A percentile compares a stretch with the other conserved stretches of the same genome.
Conservation (phyloP, 208 protist genomes). For the Trypanosoma caninum region DNA sequence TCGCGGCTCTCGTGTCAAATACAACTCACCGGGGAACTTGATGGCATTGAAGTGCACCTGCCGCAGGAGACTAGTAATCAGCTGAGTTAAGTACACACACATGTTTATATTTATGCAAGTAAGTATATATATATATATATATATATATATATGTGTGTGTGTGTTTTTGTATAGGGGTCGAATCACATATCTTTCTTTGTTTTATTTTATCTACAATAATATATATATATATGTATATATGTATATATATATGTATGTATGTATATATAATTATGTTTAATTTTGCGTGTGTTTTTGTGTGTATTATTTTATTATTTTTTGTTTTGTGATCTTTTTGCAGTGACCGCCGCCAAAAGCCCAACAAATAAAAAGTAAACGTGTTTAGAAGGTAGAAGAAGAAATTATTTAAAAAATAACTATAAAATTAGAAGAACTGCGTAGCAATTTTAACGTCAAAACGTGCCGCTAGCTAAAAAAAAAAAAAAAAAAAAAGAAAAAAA, state of each 20-base stretch:
- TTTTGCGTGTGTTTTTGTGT: neutral
- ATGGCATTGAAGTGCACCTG: slow-evolving; percentile 56
- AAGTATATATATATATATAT: neutral
- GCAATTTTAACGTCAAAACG: too few species aligned
- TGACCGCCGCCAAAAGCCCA: too few species aligned
- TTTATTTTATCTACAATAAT: neutral
- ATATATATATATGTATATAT: slow-evolving; percentile 4
- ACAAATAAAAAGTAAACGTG: too few species aligned
- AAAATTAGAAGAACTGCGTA: too few species aligned
- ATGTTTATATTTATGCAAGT: neutral
- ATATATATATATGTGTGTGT: slow-evolving; percentile 3
- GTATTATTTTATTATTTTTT: neutral
- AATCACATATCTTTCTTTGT: neutral
- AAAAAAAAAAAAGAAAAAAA: neutral
- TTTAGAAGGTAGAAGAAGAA: too few species aligned
- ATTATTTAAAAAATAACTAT: too few species aligned
- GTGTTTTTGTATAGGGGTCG: neutral
- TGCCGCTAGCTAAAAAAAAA: neutral
- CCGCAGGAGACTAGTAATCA: slow-evolving; percentile 66
- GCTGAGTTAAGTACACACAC: slow-evolving; percentile 10
- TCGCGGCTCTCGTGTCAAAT: slow-evolving; percentile 87
- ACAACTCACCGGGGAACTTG: slow-evolving; percentile 41
- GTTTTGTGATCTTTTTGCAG: too few species aligned
- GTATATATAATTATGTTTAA: slow-evolving; percentile 4
- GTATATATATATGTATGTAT: slow-evolving; percentile 8